Evolutionary conservation across 1,139 yeast species (phyloP).

Genomic region (Nakaseomyces sp.): DNA sequence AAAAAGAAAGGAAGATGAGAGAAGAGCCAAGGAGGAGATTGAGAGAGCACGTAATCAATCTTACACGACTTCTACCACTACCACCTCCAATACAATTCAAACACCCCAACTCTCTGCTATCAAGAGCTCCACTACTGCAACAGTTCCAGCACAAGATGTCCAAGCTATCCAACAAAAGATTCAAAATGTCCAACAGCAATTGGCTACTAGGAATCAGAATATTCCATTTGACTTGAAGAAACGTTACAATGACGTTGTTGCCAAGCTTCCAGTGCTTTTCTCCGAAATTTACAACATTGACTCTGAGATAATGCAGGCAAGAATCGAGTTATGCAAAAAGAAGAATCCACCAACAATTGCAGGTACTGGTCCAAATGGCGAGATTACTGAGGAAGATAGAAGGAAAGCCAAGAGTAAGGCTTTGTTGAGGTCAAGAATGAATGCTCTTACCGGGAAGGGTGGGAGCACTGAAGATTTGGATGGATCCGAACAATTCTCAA

Average conservation of each 20-base stretch:
- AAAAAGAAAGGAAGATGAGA: constrained; percentile 2
- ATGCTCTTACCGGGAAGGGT: constrained; percentile 76
- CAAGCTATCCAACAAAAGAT: constrained; percentile 22
- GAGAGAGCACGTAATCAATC: constrained; percentile 12
- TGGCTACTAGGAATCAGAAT: constrained; percentile 31
- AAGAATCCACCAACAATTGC: constrained; percentile 58
- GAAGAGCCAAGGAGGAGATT: constrained; percentile 1
- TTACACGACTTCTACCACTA: constrained; percentile 1
- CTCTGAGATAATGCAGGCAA: constrained; percentile 57
- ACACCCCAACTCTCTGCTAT: background rate
- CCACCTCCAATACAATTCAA: background rate
- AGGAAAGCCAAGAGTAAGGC: constrained; percentile 74
- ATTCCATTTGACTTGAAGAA: constrained; percentile 20
- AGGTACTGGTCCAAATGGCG: constrained; percentile 83
- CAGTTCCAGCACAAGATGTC: constrained; percentile 52
- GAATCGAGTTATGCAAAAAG: constrained; percentile 54
- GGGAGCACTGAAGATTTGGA: constrained; percentile 31
- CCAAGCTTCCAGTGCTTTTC: constrained; percentile 61
- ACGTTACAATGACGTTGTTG: constrained; percentile 42
- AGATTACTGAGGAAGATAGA: constrained; percentile 71
- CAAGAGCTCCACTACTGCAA: background rate
- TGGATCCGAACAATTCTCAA: constrained; percentile 43
- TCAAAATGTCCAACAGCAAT: constrained; percentile 15
- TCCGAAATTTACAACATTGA: constrained; percentile 54
- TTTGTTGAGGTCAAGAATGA: constrained; percentile 74